phyloP scores from a whole-genome alignment of 2,329 filamentous ascomycete species.

The Botrytis byssoidea region DNA sequence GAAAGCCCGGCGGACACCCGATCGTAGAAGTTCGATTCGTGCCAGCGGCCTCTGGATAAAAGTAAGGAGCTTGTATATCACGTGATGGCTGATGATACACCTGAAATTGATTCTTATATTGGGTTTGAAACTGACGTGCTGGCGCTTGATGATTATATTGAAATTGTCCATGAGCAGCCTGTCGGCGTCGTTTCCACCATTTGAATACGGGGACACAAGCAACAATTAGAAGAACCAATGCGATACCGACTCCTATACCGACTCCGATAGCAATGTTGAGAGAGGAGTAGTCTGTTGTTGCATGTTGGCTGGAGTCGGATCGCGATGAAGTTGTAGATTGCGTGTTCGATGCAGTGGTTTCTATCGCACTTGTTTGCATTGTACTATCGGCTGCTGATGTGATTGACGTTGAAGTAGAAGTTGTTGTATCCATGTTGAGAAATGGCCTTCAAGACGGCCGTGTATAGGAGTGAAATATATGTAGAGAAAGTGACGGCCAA shows the following conservation, averaged over 20 bases:
- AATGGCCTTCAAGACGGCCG: background rate
- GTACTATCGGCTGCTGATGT: background rate
- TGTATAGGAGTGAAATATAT: background rate
- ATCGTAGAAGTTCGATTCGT: background rate
- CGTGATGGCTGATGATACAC: background rate
- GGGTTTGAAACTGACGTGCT: background rate
- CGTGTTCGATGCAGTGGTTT: background rate
- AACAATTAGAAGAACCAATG: background rate
- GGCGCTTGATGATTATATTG: background rate
- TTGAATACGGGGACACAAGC: background rate
- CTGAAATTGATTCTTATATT: background rate
- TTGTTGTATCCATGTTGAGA: background rate
- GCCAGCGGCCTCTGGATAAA: background rate
- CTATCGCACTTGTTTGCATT: background rate
- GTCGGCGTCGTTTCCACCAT: background rate
- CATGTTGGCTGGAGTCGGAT: background rate
- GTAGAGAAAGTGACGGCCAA: background rate
- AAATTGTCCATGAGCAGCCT: background rate
- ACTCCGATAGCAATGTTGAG: background rate
- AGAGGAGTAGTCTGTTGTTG: background rate
- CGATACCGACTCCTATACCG: background rate
- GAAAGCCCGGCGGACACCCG: background rate
- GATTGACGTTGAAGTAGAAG: background rate
- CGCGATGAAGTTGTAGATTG: background rate
- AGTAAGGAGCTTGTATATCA: background rate